Conservation (phyloP, 306 rosid species). For the Gastrolobium villosum region DNA sequence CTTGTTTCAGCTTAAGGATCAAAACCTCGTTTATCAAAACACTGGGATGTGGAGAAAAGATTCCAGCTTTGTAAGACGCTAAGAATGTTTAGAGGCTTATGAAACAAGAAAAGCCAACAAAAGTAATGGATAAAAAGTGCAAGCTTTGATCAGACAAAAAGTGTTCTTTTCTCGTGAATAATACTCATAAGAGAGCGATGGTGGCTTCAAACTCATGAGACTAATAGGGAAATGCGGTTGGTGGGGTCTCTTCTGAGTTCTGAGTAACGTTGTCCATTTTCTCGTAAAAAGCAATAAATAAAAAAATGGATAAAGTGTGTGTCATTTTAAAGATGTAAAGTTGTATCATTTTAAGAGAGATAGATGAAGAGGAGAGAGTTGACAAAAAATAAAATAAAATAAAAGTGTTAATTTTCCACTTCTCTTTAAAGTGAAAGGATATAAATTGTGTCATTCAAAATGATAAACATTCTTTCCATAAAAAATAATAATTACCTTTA, state of each 20-base stretch:
- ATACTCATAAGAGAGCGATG: constrained; percentile 5
- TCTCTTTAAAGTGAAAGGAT: too few relatives aligned
- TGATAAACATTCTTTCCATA: too few relatives aligned
- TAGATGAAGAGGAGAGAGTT: too few relatives aligned
- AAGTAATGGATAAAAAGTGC: constrained; percentile 34
- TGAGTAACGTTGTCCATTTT: background rate
- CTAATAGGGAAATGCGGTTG: background rate
- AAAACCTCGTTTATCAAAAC: constrained; percentile 8
- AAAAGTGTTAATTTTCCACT: too few relatives aligned
- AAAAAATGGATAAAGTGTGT: too few relatives aligned
- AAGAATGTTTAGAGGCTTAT: constrained; percentile 26
- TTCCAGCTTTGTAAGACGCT: constrained; percentile 1
- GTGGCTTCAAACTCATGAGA: constrained; percentile 1
- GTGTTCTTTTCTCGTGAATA: constrained; percentile 40
- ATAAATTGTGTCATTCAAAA: too few relatives aligned
- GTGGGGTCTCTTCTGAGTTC: constrained; percentile 7
- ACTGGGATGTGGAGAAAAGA: background rate
- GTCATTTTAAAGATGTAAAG: too few relatives aligned
- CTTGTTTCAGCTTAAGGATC: background rate
- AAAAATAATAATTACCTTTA: constrained; percentile 13
- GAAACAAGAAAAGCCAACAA: constrained; percentile 12
- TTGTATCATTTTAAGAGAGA: too few relatives aligned
- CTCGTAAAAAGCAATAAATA: background rate
- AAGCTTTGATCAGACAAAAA: constrained; percentile 27
- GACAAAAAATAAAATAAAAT: too few relatives aligned